These are phyloP conservation scores for Monosporozyma unispora DNA, from an alignment of 805 yeast genomes.

Conservation along the genomic window DNA sequence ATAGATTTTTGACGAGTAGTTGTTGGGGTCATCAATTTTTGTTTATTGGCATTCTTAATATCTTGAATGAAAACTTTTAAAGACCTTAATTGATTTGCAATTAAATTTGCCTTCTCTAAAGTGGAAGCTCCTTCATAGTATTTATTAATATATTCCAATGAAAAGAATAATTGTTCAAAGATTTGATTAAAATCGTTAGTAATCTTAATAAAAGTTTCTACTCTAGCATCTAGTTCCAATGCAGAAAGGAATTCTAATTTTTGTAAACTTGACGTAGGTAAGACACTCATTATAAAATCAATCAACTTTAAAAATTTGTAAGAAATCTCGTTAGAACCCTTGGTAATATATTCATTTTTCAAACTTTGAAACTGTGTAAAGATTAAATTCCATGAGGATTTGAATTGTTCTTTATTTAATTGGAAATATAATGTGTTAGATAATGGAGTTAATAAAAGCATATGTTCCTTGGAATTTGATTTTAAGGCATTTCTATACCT, in stretches of 20 bases:
- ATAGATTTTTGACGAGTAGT: no score
- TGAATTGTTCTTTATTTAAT: conserved; percentile 39
- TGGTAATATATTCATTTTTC: conserved; percentile 15
- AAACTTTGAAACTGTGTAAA: conserved; percentile 20
- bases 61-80: conserved; percentile 42
- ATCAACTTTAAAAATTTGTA: conserved; percentile 23
- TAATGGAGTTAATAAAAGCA: conserved; percentile 49
- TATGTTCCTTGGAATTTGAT: conserved; percentile 16
- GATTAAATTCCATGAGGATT: conserved; percentile 31
- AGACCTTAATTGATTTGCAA: conserved; percentile 47
- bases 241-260: conserved; percentile 34
- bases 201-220: conserved; percentile 27
- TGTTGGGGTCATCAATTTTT: background rate
- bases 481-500: conserved; percentile 25
- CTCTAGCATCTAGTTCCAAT: conserved; percentile 30
- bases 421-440: conserved; percentile 51
- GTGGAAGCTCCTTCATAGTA: conserved; percentile 43
- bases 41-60: conserved; percentile 26
- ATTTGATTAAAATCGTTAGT: conserved; percentile 31
- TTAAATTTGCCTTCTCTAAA: conserved; percentile 44
- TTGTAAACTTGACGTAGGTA: conserved; percentile 41
- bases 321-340: conserved; percentile 6
- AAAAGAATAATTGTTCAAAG: conserved; percentile 31
- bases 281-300: conserved; percentile 43
- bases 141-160: conserved; percentile 35